Evolutionary conservation across 2,329 filamentous ascomycete genomes (phyloP), one percentile per base, ranked within the genome.

Genomic region (Colletotrichum theobromicola): DNA sequence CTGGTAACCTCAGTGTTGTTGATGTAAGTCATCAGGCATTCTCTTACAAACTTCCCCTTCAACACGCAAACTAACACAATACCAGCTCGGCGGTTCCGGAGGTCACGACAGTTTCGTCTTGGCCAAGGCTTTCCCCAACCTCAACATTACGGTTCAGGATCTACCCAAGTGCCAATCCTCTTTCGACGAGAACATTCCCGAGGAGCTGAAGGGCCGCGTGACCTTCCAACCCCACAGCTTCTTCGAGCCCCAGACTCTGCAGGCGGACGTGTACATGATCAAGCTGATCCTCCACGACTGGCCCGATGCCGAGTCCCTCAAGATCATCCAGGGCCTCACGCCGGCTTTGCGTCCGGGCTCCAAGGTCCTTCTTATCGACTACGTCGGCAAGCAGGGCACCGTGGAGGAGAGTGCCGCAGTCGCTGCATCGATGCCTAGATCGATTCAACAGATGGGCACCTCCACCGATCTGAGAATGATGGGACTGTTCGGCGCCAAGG

Each of bases 201-300:
- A 74, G 1, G 80, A 83, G 8, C 78, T 85, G 15, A 78, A 77
- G 55, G 74, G 68, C 28, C 81, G 84, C 9, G 80, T 87, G 15
- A 78, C 76, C 8, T 86, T 85, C 76, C 75, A 80, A 42, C 79
- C 79, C 13, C 84, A 86, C 76, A 80, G 83, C 77, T 83, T 86
- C 76, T 85, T 86, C 80, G 72, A 80, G 53, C 83, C 83, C 2
- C 85, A 86, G 76, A 76, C 81, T 2, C 79, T 83, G 7, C 71
- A 80, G 21, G 88, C 86, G 12, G 87, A 88, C 70, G 81, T 89
- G 63, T 91, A 88, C 81, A 82, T 90, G 70, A 79, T 91, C 75
- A 89, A 89, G 77, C 81, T 87, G 73, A 89, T 91, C 70, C 82
- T 91, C 18, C 89, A 91, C 79, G 88, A 90, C 81, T 90, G 88